Conservation (phyloP, 2,329 filamentous ascomycete genomes). For the Parastagonospora nodorum region DNA sequence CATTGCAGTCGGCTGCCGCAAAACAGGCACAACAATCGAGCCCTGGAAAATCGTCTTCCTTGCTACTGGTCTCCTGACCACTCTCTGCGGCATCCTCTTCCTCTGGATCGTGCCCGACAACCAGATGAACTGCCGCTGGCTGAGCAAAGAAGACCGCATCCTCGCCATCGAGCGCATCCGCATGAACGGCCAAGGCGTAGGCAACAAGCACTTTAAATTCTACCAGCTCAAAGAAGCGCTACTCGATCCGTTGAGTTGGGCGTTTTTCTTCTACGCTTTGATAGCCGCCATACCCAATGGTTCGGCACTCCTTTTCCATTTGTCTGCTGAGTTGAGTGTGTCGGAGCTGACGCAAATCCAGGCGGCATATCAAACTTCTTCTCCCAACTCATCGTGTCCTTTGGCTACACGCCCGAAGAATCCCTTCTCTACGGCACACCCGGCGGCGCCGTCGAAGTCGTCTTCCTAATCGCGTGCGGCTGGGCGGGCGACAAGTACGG, state of each 20-base stretch:
- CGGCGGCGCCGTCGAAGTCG: conserved; percentile 67
- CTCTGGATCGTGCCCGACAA: conserved; percentile 61
- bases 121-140: conserved; percentile 64
- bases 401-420: conserved; percentile 67
- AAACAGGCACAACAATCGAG: conserved; percentile 62
- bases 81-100: conserved; percentile 49
- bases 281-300: conserved; percentile 64
- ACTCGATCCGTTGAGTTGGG: conserved; percentile 64
- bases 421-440: conserved; percentile 69
- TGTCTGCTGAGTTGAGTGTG: neutral
- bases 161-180: conserved; percentile 74
- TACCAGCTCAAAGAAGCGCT: conserved; percentile 67
- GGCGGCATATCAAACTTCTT: conserved; percentile 66
- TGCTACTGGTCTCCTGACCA: conserved; percentile 51
- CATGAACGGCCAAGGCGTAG: conserved; percentile 76
- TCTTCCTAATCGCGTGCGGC: conserved; percentile 61
- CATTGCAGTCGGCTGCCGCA: conserved; percentile 61
- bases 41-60: conserved; percentile 68
- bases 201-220: conserved; percentile 70
- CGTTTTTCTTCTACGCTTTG: conserved; percentile 63
- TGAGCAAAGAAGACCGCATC: conserved; percentile 69
- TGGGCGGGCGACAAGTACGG: conserved; percentile 61
- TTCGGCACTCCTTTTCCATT: conserved; percentile 5
- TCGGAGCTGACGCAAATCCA: conserved; percentile 12
- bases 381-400: conserved; percentile 64